phyloP scores from a whole-genome alignment of 257 asterid genomes.

The Verbena officinalis region DNA sequence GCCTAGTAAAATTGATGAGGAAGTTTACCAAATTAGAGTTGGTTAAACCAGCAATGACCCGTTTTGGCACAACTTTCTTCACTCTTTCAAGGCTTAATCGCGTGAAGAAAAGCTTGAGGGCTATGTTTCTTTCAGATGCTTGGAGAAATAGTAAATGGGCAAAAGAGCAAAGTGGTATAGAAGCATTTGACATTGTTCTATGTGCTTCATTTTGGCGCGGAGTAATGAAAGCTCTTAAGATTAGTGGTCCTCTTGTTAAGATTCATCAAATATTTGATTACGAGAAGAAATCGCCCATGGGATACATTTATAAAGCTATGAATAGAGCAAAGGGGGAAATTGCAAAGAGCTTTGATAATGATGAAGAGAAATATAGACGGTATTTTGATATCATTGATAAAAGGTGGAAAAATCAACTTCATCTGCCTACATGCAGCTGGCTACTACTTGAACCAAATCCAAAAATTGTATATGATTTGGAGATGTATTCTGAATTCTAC shows the following conservation, averaged over 20 bases:
- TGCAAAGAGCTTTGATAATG: neutral
- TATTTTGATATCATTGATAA: slow-evolving; percentile 1
- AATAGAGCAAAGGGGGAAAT: neutral
- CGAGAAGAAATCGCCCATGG: neutral
- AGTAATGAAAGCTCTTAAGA: neutral
- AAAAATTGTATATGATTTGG: neutral
- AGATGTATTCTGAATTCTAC: neutral
- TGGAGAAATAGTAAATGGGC: no score
- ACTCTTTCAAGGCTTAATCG: no score
- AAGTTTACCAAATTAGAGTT: neutral
- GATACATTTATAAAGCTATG: neutral
- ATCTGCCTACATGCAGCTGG: neutral
- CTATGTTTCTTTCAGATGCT: no score
- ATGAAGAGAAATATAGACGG: neutral
- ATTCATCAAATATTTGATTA: neutral
- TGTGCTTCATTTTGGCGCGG: neutral
- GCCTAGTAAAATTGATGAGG: no score
- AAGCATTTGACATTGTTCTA: neutral
- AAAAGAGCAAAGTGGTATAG: neutral
- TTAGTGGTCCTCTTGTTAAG: neutral
- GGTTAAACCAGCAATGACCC: neutral
- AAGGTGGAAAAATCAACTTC: neutral
- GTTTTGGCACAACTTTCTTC: neutral
- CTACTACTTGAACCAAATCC: neutral
- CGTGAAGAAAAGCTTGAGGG: no score